phyloP scores from a whole-genome alignment of 495 filamentous ascomycete species.

The Tricharina praecox region DNA sequence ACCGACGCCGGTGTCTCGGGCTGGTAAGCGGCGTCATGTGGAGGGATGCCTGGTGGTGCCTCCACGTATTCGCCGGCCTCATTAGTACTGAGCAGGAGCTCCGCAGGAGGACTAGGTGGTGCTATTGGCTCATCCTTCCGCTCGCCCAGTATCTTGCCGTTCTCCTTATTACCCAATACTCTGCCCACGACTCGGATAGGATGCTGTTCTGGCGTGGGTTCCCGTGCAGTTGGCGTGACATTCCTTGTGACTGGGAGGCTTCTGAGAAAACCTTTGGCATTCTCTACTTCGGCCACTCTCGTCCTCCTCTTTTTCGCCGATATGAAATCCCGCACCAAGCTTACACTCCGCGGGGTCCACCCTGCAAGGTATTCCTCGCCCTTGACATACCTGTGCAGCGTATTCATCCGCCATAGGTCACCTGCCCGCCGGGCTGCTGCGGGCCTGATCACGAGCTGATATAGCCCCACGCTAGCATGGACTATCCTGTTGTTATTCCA shows the following conservation, averaged over 20 bases:
- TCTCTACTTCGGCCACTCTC: conserved; percentile 61
- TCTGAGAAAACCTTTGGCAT: conserved; percentile 50
- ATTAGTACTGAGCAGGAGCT: neutral
- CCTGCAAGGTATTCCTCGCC: conserved; percentile 70
- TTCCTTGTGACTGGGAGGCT: conserved; percentile 22
- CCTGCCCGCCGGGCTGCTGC: conserved; percentile 76
- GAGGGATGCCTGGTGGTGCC: neutral
- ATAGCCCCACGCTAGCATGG: conserved; percentile 69
- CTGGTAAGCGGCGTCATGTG: neutral
- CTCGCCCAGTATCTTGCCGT: neutral
- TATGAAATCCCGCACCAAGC: conserved; percentile 70
- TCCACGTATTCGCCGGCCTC: neutral
- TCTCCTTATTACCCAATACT: conserved; percentile 1
- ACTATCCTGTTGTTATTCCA: conserved; percentile 74
- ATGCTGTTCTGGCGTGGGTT: neutral
- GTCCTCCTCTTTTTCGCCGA: conserved; percentile 48
- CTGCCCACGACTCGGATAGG: neutral
- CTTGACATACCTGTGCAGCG: conserved; percentile 80
- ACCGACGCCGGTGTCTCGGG: neutral
- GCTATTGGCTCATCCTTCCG: neutral
- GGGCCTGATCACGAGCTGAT: conserved; percentile 68
- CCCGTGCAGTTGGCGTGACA: conserved; percentile 15
- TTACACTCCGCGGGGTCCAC: conserved; percentile 81
- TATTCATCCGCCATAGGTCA: conserved; percentile 95
- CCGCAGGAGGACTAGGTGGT: neutral